Base-by-base conservation (phyloP, 2,329 filamentous ascomycete species). In the Sclerotinia sclerotiorum region DNA sequence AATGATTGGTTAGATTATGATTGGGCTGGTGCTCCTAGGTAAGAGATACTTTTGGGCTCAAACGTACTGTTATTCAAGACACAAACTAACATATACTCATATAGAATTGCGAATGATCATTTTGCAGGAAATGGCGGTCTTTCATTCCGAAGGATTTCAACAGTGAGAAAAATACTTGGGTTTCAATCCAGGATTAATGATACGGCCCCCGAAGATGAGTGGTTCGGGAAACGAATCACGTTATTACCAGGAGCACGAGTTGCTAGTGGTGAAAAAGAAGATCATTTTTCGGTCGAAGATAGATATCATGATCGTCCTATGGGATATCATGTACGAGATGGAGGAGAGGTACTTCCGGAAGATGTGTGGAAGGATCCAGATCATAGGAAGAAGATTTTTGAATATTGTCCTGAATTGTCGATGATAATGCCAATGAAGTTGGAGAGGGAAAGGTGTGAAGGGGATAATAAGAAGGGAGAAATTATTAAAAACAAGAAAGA, bases 371-470 rank as follows among this genome's bases (percentile, higher is more conserved):
- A 79, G 67, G 76, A 82, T 61, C 76, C 76, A 2, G 73, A 71
- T 4, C 78, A 80, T 69, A 79, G 85, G 44, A 79, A 81, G 72
- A 76, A 79, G 66, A 84, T 85, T 29, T 83, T 85, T 70, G 78
- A 82, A 21, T 87, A 87, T 76, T 87, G 85, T 71, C 85, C 85
- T 1, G 85, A 87, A 74, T 74, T 87, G 29, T 81, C 79, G 70
- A 79, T 87, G 76, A 83, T 85, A 69, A 81, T 86, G 80, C 81
- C 84, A 64, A 87, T 87, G 85, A 85, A 85, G 75, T 77, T 85
- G 7, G 82, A 84, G 10, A 68, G 62, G 67, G 46, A 68, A 21
- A 68, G 67, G 35, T 68, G 67, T 10, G 13, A n/a, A 5, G 66
- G 58, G n/a, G 66, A 68, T 39, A 68, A 68, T 49, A 8, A n/a